Conservation (phyloP, 2,329 filamentous ascomycete genomes). For the Hansfordia pulvinata region DNA sequence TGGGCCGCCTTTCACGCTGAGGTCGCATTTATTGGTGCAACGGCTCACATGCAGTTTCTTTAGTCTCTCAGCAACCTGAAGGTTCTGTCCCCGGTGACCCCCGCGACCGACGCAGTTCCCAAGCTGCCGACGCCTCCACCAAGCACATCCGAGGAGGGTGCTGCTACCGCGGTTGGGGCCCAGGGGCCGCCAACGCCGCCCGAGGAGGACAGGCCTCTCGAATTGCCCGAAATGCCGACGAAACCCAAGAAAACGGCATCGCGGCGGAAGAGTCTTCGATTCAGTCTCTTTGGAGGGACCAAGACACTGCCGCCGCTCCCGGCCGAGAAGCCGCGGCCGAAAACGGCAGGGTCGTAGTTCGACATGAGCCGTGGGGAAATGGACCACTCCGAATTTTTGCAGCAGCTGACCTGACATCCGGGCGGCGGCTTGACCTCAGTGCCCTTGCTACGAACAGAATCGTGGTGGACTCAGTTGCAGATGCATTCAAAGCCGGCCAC, state of each 20-base stretch:
- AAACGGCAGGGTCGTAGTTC: conserved; percentile 1
- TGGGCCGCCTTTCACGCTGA: no score
- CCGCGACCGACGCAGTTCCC: conserved; percentile 7
- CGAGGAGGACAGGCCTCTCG: conserved; percentile 10
- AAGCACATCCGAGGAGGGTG: conserved; percentile 14
- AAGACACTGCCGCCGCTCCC: conserved; percentile 2
- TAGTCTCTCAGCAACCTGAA: conserved; percentile 19
- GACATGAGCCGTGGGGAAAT: neutral
- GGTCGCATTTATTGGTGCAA: no score
- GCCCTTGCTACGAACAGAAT: no score
- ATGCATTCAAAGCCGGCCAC: no score
- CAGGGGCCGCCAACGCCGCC: conserved; percentile 9
- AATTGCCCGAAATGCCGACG: conserved; percentile 8
- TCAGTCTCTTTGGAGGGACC: conserved; percentile 13
- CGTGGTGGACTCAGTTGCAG: no score
- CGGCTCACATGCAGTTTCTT: conserved; percentile 6
- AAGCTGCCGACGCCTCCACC: conserved; percentile 14
- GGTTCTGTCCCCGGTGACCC: conserved; percentile 8
- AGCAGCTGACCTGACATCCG: neutral
- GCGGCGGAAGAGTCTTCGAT: conserved; percentile 15
- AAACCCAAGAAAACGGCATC: conserved; percentile 10
- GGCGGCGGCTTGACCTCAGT: no score
- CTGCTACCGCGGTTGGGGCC: no score
- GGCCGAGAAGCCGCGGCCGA: conserved; percentile 1
- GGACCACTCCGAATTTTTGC: conserved; percentile 2